Base-by-base conservation (phyloP, 345 rosid genomes). In the Garcia nutans region DNA sequence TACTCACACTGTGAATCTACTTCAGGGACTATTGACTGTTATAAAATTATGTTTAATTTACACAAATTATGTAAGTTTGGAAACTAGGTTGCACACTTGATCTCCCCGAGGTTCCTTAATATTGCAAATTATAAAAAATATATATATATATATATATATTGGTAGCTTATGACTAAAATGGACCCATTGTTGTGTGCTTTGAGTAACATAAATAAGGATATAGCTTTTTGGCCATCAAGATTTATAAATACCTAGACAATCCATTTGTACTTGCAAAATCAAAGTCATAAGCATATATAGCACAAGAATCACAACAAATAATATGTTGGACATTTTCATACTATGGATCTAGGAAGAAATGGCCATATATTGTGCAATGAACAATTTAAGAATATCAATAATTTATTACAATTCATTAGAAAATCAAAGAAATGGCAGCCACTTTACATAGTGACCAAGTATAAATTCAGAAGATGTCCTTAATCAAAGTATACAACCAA, bases 281-380 rank as follows among this genome's bases (percentile, higher is more conserved):
- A 76, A 96, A 96, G 89, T 96, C 99, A 83, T 96, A 96, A 37
- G 95, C 97, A 84, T 89, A 96, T 73, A 98, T 90, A 66, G 97
- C 97, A 87, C 84, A 85, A 77, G 98, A 93, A 88, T 96, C 99
- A 64, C 99, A 96, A 76, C 98, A 93, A 68, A 93, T 93, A 76
- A 96, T 91, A 84, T 93, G 99, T 63, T 96, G 99, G 81, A 96
- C 96, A 76, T 96, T 91, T 84, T 93, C 99, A 81, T 93, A 93
- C 74, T 91, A 96, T 11, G 99, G 99, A 87, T 96, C 99, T 6
- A 93, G 93, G 80, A 92, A 96, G 92, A 93, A 96, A 90, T 96
- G 98, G 62, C 99, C 98, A 81, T 85, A 93, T 98, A n/a, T n/a
- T n/a, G n/a, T 96, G 92, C 89, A 86, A 81, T 65, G 79, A 63